A percentile compares a stretch with the other conserved stretches of the same genome.
Evolutionary conservation across 2,329 filamentous ascomycete genomes (phyloP).

Genomic region (Teratosphaeria destructans): DNA sequence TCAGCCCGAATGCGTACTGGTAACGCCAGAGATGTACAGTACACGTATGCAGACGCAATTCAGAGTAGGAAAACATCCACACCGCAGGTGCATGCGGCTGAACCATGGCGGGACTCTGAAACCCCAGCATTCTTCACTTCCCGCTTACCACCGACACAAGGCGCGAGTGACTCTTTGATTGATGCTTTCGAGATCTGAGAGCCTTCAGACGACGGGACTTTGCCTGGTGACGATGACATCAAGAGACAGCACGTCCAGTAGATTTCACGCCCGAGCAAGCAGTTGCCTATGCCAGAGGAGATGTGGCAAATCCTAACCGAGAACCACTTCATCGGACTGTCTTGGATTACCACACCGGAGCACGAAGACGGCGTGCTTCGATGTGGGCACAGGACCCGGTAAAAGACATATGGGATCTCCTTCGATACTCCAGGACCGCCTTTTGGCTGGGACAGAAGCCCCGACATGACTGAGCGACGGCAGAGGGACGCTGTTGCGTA

Average conservation of each 20-base stretch:
- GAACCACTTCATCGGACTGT: constrained; percentile 38
- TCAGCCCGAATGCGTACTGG: neutral
- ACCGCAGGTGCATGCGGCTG: neutral
- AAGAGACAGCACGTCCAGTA: constrained; percentile 36
- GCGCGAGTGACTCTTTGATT: neutral
- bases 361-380: constrained; percentile 33
- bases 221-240: neutral
- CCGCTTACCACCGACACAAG: too few species aligned
- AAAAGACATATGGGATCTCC: constrained; percentile 36
- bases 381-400: constrained; percentile 50
- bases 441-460: constrained; percentile 43
- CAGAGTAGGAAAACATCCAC: neutral
- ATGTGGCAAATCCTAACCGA: constrained; percentile 34
- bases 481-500: constrained; percentile 9
- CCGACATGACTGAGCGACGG: constrained; percentile 44
- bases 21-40: neutral
- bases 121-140: neutral
- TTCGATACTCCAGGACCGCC: constrained; percentile 35
- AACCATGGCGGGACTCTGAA: neutral
- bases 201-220: too few species aligned
- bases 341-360: constrained; percentile 36
- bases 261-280: constrained; percentile 36
- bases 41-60: neutral
- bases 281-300: constrained; percentile 31
- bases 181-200: too few species aligned